Evolutionary conservation across 2,329 filamentous ascomycete genomes (phyloP).

Genomic region (Dothidotthia symphoricarpi): DNA sequence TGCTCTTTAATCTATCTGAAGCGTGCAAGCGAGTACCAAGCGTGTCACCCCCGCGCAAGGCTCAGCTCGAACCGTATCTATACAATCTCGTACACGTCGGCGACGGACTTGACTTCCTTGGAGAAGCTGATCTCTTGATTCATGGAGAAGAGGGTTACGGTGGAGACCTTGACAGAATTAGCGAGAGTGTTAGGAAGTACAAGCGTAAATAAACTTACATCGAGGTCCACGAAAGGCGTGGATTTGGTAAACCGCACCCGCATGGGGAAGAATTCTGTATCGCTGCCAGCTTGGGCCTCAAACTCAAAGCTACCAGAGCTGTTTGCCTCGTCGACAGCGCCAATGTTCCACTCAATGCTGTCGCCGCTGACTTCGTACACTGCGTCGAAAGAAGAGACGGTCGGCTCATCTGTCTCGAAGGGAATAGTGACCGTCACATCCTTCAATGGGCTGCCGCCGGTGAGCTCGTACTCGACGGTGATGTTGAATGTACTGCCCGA

Average conservation of each 20-base stretch:
- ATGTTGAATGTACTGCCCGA: constrained; percentile 79
- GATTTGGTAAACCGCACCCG: constrained; percentile 83
- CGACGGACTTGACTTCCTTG: constrained; percentile 74
- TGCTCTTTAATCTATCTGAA: too few relatives aligned
- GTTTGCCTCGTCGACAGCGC: constrained; percentile 78
- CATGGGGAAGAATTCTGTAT: constrained; percentile 98
- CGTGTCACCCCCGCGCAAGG: too few relatives aligned
- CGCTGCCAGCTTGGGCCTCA: constrained; percentile 81
- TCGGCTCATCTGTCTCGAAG: constrained; percentile 79
- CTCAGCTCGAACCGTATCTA: constrained; percentile 41
- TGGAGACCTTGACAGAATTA: constrained; percentile 58
- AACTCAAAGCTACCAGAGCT: constrained; percentile 89
- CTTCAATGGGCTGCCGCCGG: constrained; percentile 71
- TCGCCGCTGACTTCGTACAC: constrained; percentile 92
- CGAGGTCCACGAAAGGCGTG: constrained; percentile 84
- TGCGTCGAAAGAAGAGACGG: constrained; percentile 89
- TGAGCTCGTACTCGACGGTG: constrained; percentile 94
- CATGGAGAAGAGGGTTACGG: constrained; percentile 70
- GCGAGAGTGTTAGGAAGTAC: constrained; percentile 29
- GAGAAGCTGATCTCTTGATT: constrained; percentile 78
- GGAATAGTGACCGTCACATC: constrained; percentile 89
- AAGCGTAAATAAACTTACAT: constrained; percentile 62
- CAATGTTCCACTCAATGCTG: constrained; percentile 90
- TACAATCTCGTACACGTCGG: constrained; percentile 75
- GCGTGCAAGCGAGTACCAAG: too few relatives aligned